Base-by-base conservation (phyloP, 1,139 yeast species). In the Suhomyces bokatorum region DNA sequence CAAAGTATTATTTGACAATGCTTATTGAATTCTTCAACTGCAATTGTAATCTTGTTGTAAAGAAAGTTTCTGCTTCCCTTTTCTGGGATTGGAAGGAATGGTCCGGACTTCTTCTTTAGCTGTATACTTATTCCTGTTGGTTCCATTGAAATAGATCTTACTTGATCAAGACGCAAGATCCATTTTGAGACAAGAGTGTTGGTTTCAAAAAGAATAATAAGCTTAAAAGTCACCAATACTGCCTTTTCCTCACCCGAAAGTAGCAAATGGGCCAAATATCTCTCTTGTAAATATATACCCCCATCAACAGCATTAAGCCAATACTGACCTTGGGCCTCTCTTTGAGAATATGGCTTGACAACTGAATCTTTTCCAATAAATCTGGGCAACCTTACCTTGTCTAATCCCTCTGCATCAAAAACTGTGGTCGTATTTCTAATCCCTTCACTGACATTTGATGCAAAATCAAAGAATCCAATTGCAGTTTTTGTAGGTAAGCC, bases 401-500 rank as follows among this genome's bases (percentile, higher is more conserved):
- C 88, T 40, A 91, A 77, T 0, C 86, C 86, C 40, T 85, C 91
- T 3, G 80, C 80, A 62, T 89, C 97, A 61, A 90, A 86, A 2
- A 88, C 93, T 0, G 97, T 88, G 0, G 99, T 89, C 0, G 98
- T 88, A 61, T 86, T 90, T 48, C 93, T 78, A 40, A 95, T 91
- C 20, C 98, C 98, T 62, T 91, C 98, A 67, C 96, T 85, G 26
- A 93, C 84, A 65, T 89, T 91, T 39, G 89, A 86, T 0, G 99
- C 97, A 53, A 95, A 73, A 61, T 95, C 99, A 57, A 95, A 85
- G 29, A 93, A 64, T 7, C 99, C 99, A 58, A 93, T 90, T 0
- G 97, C 97, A 0, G 99, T 89, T 66, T 95, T 95, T 0, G 99
- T 90, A 0, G 99, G 99, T 32, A 95, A 69, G 0, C 99, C 99